phyloP scores from a whole-genome alignment of 1,284 basidiomycete species.

The Inonotus obliquus region DNA sequence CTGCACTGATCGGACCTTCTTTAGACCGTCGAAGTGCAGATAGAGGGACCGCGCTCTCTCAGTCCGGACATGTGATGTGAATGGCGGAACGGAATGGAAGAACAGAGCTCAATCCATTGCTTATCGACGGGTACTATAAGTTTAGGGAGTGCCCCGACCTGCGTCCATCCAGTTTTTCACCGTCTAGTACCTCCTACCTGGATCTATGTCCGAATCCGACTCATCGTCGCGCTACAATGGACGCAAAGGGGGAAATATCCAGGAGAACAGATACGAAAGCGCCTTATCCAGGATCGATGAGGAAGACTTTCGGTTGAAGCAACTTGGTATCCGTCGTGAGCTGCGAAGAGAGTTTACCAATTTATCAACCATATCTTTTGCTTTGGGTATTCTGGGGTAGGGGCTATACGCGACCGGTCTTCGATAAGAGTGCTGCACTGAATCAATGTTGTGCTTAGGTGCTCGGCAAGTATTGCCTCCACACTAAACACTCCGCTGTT shows the following conservation, averaged over 20 bases:
- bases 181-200: neutral
- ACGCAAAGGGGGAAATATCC: neutral
- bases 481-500: conserved; percentile 22
- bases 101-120: neutral
- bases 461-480: conserved; percentile 21
- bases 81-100: neutral
- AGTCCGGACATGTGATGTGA: neutral
- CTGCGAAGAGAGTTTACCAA: conserved; percentile 21
- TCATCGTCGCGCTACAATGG: neutral
- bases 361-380: conserved; percentile 21
- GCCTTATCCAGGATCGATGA: conserved; percentile 8
- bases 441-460: neutral
- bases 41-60: neutral
- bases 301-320: conserved; percentile 13
- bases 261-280: neutral
- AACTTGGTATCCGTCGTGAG: conserved; percentile 20
- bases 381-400: conserved; percentile 21
- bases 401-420: neutral
- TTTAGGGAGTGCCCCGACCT: too few relatives aligned
- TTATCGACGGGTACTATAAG: neutral
- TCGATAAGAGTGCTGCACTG: too few relatives aligned
- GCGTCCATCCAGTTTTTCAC: neutral
- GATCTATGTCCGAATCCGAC: neutral
- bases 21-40: neutral
- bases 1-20: too few relatives aligned